A percentile compares a stretch with the other conserved stretches of the same genome.
Evolutionary conservation across 257 asterid genomes (phyloP).

Genomic region (Solanum corneliomulleri): DNA sequence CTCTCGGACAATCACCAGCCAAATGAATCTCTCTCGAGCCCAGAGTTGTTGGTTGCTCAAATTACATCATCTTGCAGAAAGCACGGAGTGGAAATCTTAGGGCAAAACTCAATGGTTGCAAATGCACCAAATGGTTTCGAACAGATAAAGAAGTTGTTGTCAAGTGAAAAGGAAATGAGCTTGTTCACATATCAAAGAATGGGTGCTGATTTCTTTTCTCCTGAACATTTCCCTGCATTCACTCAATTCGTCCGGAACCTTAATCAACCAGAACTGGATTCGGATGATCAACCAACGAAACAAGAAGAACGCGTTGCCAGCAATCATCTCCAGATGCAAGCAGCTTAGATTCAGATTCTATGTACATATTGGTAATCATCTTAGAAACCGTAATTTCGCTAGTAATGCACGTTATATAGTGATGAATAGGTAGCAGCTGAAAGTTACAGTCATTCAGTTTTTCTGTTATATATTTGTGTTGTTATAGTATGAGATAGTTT

Average conservation of each 20-base stretch:
- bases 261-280: slow-evolving; percentile 14
- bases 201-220: slow-evolving; percentile 92
- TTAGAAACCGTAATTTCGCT: neutral
- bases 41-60: slow-evolving; percentile 37
- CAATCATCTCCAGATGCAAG: slow-evolving; percentile 38
- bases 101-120: slow-evolving; percentile 37
- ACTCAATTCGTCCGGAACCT: slow-evolving; percentile 37
- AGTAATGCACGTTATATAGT: no score
- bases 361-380: neutral
- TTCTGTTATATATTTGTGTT: neutral
- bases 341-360: slow-evolving; percentile 19
- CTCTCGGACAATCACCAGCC: slow-evolving; percentile 36
- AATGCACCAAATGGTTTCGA: slow-evolving; percentile 32
- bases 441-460: neutral
- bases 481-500: neutral
- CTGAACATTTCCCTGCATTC: slow-evolving; percentile 56
- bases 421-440: neutral
- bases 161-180: slow-evolving; percentile 26
- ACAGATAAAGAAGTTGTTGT: slow-evolving; percentile 37
- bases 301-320: slow-evolving; percentile 10
- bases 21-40: slow-evolving; percentile 35
- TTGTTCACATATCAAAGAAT: slow-evolving; percentile 71
- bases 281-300: slow-evolving; percentile 35
- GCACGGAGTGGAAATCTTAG: slow-evolving; percentile 27
- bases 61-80: slow-evolving; percentile 36